Evolutionary conservation across 192 early-diverging fungal species (phyloP), one percentile per base, ranked within the genome.

Genomic region (Phycomyces blakesleeanus): DNA sequence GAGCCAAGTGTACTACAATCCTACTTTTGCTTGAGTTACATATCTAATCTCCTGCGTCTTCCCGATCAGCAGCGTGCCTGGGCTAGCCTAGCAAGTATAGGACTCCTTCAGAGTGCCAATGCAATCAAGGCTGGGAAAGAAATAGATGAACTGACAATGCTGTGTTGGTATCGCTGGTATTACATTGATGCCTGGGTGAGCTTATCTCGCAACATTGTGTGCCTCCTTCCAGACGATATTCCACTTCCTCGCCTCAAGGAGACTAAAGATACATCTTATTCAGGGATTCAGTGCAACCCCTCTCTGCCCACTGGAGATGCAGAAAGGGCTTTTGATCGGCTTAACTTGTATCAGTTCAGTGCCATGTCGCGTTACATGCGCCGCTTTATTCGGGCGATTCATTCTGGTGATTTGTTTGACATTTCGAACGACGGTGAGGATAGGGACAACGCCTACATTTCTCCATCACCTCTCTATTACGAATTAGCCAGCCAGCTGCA

Each of bases 51-150:
- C 14, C 42, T 73, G 49, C 47, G 71, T 14, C 38, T 73, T 16
- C 63, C 61, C 55, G 71, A 73, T 9, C 71, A 73, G n/a, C 71
- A 73, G 51, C 60, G 66, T 15, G 62, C 71, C 0, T 73, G 71
- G 71, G 61, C 49, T 12, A 49, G 65, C 40, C 41, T 73, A 12
- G 71, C 71, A 1, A 67, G 64, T 0, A 63, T 73, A 25, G 56
- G 60, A 34, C 29, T 73, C 12, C 59, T 61, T 34, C 60, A 57
- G 12, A 25, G 61, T 3, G 49, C 47, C 9, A 56, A 39, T 38
- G 54, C 24, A 18, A 24, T 41, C 16, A 14, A 24, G 37, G 55
- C 39, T 41, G 20, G 18, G 15, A 26, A 24, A 6, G 22, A 52
- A 18, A 20, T 69, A 26, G 51, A 59, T 24, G 5, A 38, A n/a